Conservation (phyloP, 2,329 filamentous ascomycete species). For the Cryoendolithus antarcticus region DNA sequence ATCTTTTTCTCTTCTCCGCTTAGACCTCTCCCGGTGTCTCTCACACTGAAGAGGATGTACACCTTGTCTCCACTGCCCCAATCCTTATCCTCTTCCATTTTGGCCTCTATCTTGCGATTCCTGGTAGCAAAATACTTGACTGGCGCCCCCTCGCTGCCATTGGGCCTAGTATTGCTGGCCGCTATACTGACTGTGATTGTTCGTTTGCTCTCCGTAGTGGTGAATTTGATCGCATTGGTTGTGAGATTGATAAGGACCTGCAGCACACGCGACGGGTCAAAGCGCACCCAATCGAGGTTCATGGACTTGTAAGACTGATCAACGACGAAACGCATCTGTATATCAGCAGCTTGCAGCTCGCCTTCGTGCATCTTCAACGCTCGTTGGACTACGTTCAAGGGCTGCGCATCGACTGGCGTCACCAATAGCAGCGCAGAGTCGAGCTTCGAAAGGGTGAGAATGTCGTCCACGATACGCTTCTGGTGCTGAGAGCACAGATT, state of each 20-base stretch:
- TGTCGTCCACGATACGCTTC: constrained; percentile 66
- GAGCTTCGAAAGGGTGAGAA: constrained; percentile 61
- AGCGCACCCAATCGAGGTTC: constrained; percentile 52
- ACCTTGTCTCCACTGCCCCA: constrained; percentile 58
- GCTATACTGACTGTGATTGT: constrained; percentile 55
- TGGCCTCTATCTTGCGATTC: constrained; percentile 26
- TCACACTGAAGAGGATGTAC: constrained; percentile 60
- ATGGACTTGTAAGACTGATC: constrained; percentile 49
- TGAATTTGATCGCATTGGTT: constrained; percentile 76
- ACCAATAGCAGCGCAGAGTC: constrained; percentile 64
- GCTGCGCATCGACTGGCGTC: constrained; percentile 57
- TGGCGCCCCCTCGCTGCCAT: constrained; percentile 26
- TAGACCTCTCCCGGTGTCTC: constrained; percentile 59
- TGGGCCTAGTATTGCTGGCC: constrained; percentile 46
- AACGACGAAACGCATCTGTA: constrained; percentile 52
- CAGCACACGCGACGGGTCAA: constrained; percentile 63
- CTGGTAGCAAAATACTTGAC: constrained; percentile 53
- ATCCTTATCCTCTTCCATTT: constrained; percentile 41
- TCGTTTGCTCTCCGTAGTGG: constrained; percentile 47
- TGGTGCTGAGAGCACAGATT: constrained; percentile 68
- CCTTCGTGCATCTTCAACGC: constrained; percentile 69
- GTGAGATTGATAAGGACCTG: constrained; percentile 72
- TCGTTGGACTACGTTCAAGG: constrained; percentile 52
- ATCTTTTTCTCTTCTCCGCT: constrained; percentile 58
- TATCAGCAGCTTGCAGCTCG: constrained; percentile 57